phyloP scores from a whole-genome alignment of 257 asterid species.

The Haberlea rhodopensis region DNA sequence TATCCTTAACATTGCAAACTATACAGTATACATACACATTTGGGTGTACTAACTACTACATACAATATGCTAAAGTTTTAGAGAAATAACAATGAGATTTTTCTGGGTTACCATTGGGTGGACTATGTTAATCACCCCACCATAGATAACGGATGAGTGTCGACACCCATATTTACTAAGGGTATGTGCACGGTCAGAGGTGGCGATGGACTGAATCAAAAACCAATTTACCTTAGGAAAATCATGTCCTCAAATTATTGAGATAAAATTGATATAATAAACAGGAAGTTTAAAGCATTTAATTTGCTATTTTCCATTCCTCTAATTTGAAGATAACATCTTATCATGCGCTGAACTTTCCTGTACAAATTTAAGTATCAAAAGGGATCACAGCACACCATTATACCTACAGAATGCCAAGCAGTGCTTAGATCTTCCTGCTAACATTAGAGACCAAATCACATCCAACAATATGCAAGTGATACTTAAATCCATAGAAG shows the following conservation, averaged over 20 bases:
- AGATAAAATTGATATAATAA: too few relatives aligned
- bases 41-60: neutral
- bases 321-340: conserved; percentile 1
- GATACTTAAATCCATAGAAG: conserved; percentile 2
- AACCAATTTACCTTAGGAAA: too few relatives aligned
- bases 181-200: neutral
- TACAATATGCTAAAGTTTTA: neutral
- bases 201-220: neutral
- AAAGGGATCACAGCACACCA: neutral
- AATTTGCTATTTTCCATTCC: too few relatives aligned
- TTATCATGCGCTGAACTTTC: conserved; percentile 9
- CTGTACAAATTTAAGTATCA: conserved; percentile 7
- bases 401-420: neutral
- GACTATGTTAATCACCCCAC: too few relatives aligned
- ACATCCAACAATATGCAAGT: conserved; percentile 1
- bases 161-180: too few relatives aligned
- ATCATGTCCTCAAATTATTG: too few relatives aligned
- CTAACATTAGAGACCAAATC: neutral
- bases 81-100: neutral
- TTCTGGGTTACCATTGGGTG: too few relatives aligned
- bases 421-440: neutral
- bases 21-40: neutral
- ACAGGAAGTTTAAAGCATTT: too few relatives aligned
- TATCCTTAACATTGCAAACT: neutral
- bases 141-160: too few relatives aligned